These are phyloP conservation scores for Setaria italica DNA, from an alignment of 202 grass and related monocot genomes.

Conservation along the genomic window DNA sequence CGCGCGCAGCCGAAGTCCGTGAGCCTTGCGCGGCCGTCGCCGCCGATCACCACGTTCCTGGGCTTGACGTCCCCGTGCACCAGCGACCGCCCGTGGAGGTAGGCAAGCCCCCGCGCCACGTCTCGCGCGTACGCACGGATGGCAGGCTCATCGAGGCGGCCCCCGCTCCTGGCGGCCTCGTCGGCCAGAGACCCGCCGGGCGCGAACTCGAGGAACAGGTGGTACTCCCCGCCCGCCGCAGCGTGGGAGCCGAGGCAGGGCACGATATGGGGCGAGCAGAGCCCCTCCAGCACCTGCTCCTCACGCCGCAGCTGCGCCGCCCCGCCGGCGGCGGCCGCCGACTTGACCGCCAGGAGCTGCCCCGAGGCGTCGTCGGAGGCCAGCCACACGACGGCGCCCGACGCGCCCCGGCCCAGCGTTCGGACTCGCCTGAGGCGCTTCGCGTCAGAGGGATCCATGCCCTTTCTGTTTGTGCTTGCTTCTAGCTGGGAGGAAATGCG, in stretches of 20 bases:
- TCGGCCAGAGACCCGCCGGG: constrained; percentile 60
- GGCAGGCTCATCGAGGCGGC: constrained; percentile 35
- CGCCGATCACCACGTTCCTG: constrained; percentile 57
- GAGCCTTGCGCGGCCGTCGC: constrained; percentile 53
- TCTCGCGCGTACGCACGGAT: constrained; percentile 44
- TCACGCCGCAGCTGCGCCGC: constrained; percentile 44
- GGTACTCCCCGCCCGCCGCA: constrained; percentile 17
- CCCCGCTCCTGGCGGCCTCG: constrained; percentile 34
- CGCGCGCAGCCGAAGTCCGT: constrained; percentile 69
- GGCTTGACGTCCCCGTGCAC: constrained; percentile 65
- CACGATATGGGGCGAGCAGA: constrained; percentile 62
- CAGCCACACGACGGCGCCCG: constrained; percentile 64
- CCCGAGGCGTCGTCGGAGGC: constrained; percentile 55
- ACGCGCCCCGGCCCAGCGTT: constrained; percentile 69
- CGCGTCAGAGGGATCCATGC: constrained; percentile 16
- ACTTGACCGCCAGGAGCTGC: constrained; percentile 65
- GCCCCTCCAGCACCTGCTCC: constrained; percentile 23
- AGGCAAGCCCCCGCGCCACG: constrained; percentile 43
- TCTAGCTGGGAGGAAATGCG: not conserved
- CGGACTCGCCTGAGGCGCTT: constrained; percentile 50
- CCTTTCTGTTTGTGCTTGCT: not conserved
- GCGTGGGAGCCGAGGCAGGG: constrained; percentile 53
- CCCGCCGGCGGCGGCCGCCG: constrained; percentile 3
- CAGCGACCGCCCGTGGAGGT: constrained; percentile 51
- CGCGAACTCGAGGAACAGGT: constrained; percentile 64